Evolutionary conservation across 1,284 basidiomycete genomes (phyloP), one percentile per base, ranked within the genome.

Genomic region (Stereum hirsutum): DNA sequence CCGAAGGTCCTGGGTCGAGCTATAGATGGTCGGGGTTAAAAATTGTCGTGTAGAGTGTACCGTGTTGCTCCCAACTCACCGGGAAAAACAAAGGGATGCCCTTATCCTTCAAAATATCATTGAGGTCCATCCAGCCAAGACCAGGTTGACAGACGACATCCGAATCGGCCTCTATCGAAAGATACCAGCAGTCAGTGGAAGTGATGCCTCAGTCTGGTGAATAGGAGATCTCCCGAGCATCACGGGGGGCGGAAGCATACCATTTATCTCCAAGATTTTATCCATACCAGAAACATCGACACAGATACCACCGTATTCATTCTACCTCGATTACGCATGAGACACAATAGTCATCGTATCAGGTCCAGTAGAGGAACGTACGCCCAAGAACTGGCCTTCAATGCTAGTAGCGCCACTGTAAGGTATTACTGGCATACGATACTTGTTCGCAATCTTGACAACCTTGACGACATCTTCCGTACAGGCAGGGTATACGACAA

Each of bases 221-320:
- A 14, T 10, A 7, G 6, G 25, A 26, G 19, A 21, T 39, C 8
- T 10, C 19, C 14, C 20, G 19, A 37, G 5, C 12, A 21, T 10
- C 11, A 27, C 20, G 19, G 19, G 14, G 3, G 6, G 12, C 77
- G 82, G 1, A 91, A 86, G 56, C 67, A 23, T 49, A 82, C 86
- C 81, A 55, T 91, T 75, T 39, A 93, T 79, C 42, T 74, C 72
- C 14, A 95, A 55, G 41, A 97, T 86, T 48, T 76, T 74, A 60
- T 93, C 78, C 94, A 98, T 97, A 11, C 65, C 64, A 1, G 78
- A 79, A 62, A 97, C 66, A 60, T 97, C 92, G 20, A 97, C 66
- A 47, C 86, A 91, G 45, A 95, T 89, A 5, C 87, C 81, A 10
- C 88, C 87, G 43, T 70, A 45, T 60, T 66, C 63, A 77, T 81